Percentiles rank a stretch among this genome's conserved stretches.
phyloP scores from a whole-genome alignment of 1,284 basidiomycete species.

The Ganoderma multipileum region DNA sequence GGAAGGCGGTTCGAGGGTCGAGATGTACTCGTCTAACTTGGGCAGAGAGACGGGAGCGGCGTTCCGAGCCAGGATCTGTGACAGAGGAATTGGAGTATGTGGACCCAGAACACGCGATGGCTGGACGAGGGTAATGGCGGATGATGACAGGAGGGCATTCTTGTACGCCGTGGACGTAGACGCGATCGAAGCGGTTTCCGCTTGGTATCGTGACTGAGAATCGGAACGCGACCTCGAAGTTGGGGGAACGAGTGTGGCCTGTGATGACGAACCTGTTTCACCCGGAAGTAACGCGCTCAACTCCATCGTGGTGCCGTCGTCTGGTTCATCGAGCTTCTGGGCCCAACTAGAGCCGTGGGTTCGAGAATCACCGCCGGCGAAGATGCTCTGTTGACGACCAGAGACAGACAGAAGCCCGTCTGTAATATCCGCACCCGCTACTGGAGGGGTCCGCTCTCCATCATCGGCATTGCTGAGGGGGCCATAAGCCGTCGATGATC shows the following conservation, averaged over 20 bases:
- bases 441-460: neutral
- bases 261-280: constrained; percentile 12
- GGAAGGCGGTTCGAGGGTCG: constrained; percentile 50
- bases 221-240: constrained; percentile 1
- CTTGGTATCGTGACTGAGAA: neutral
- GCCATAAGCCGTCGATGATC: constrained; percentile 4
- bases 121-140: constrained; percentile 24
- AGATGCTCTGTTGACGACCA: constrained; percentile 14
- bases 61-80: constrained; percentile 58
- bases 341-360: constrained; percentile 13
- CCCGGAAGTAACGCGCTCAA: constrained; percentile 17
- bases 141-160: constrained; percentile 13
- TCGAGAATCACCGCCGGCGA: constrained; percentile 1
- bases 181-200: constrained; percentile 1
- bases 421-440: constrained; percentile 29
- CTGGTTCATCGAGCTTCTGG: neutral
- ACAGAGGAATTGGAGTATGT: constrained; percentile 62
- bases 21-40: constrained; percentile 62
- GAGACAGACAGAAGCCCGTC: constrained; percentile 27
- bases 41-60: constrained; percentile 66
- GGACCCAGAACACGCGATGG: constrained; percentile 10
- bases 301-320: constrained; percentile 18
- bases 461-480: neutral
- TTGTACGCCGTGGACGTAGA: constrained; percentile 10
- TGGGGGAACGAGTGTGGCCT: neutral